phyloP scores from a whole-genome alignment of 176 grass and related monocot genomes.

The Oryza coarctata region DNA sequence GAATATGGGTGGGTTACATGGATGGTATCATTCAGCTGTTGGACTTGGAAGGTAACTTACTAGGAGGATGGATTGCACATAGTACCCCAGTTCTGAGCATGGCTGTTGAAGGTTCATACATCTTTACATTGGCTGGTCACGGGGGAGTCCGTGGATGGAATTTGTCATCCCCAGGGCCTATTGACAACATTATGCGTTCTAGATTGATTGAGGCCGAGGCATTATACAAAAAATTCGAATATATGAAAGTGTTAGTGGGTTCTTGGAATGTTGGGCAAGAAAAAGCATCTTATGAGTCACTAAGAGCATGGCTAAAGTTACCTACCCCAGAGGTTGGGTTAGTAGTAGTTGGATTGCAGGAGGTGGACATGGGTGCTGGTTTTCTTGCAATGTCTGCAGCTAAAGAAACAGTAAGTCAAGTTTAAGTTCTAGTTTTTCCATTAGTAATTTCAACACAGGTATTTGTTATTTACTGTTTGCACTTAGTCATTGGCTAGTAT shows the following conservation, averaged over 20 bases:
- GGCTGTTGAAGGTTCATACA: slow-evolving; percentile 61
- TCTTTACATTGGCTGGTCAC: slow-evolving; percentile 79
- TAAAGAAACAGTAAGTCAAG: slow-evolving; percentile 69
- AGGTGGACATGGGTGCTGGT: slow-evolving; percentile 91
- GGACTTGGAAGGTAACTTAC: slow-evolving; percentile 65
- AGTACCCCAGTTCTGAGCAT: slow-evolving; percentile 66
- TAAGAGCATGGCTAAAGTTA: slow-evolving; percentile 61
- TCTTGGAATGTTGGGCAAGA: slow-evolving; percentile 95
- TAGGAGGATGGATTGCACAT: slow-evolving; percentile 70
- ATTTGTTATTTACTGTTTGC: background rate
- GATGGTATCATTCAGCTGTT: slow-evolving; percentile 73
- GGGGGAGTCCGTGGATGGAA: slow-evolving; percentile 74
- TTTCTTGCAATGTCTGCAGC: slow-evolving; percentile 85
- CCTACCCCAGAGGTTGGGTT: slow-evolving; percentile 60
- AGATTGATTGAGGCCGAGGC: slow-evolving; percentile 49
- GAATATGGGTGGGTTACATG: slow-evolving; percentile 74
- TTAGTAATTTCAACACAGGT: slow-evolving; percentile 5
- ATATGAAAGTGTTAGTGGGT: slow-evolving; percentile 70
- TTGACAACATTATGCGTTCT: slow-evolving; percentile 55
- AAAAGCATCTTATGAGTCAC: slow-evolving; percentile 62
- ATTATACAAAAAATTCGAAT: slow-evolving; percentile 51
- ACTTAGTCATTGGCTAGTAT: slow-evolving; percentile 11
- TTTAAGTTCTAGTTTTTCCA: background rate
- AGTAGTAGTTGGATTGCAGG: slow-evolving; percentile 84
- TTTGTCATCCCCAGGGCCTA: slow-evolving; percentile 67